Evolutionary conservation across 2,329 filamentous ascomycete genomes (phyloP), one percentile per base, ranked within the genome.

Genomic region (Coniochaeta hoffmannii): DNA sequence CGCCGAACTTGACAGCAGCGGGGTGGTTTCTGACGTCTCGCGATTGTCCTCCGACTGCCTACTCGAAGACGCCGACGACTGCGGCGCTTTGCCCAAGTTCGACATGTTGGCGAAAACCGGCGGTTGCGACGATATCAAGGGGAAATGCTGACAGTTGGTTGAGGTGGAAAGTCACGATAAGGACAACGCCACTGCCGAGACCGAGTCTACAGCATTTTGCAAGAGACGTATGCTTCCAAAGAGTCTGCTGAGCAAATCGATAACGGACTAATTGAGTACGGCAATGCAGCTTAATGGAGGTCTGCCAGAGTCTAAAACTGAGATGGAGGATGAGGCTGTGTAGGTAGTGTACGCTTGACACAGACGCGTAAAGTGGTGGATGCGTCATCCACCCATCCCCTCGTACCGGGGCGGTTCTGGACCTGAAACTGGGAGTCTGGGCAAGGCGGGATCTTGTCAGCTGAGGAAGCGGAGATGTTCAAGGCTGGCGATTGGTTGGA

Each of bases 11-110:
- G 71, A 68, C 1, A 83, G 72, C 14, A 83, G 72, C 17, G 80
- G 79, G n/a, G 79, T 77, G n/a, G 75, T 72, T 61, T 83, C 80
- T 38, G 56, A 53, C 3, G n/a, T n/a, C n/a, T 34, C 49, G 9
- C 12, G 28, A 7, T 67, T 60, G 1, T 62, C 62, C 17, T 65
- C 53, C 17, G 35, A 54, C 57, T 61, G 66, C 53, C 31, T 60
- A 19, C 59, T 63, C 54, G 56, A 63, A 54, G 50, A 63, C 31
- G 67, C 63, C 14, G 71, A 66, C 46, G 79, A 69, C 57, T 81
- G 68, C 35, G 75, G 76, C 22, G 75, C 71, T 58, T 68, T 69
- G 64, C 79, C 77, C 54, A 72, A 64, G 54, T 72, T 68, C 26
- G 77, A 64, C 77, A 80, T 80, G n/a, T n/a, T n/a, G 57, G 54